These are phyloP conservation scores for Cyclotella kingstonii DNA, from an alignment of 108 stramenopile genomes.

Conservation along the genomic window DNA sequence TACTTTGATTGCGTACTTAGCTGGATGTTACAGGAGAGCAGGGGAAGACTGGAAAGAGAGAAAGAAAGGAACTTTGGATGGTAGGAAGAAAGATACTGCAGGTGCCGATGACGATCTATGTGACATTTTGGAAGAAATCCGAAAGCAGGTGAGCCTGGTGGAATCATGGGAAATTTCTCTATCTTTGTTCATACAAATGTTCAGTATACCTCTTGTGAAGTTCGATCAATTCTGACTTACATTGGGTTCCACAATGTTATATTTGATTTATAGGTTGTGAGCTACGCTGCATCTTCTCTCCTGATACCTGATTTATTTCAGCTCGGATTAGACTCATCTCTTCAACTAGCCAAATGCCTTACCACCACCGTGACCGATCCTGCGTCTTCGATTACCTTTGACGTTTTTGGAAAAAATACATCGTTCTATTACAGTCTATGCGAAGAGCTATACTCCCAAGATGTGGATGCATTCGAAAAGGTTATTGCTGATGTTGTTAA, in stretches of 20 bases:
- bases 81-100: conserved; percentile 11
- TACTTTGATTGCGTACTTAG: conserved; percentile 60
- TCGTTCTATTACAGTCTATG: conserved; percentile 71
- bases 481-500: conserved; percentile 49
- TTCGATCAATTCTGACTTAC: background rate
- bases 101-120: conserved; percentile 42
- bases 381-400: conserved; percentile 60
- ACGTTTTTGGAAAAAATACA: conserved; percentile 51
- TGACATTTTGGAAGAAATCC: conserved; percentile 65
- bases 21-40: conserved; percentile 54
- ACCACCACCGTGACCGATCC: conserved; percentile 43
- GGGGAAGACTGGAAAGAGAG: conserved; percentile 63
- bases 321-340: conserved; percentile 46
- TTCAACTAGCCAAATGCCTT: conserved; percentile 60
- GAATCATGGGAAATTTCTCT: background rate
- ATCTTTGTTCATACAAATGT: background rate
- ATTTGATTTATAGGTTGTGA: conserved; percentile 53
- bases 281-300: conserved; percentile 71
- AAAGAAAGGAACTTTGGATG: conserved; percentile 1
- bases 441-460: conserved; percentile 72
- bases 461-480: conserved; percentile 43
- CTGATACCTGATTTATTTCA: conserved; percentile 80
- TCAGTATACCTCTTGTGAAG: background rate
- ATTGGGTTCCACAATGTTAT: background rate
- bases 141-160: conserved; percentile 24